Conservation (phyloP, 768 basidiomycete genomes). For the Sarcomyxa edulis region DNA sequence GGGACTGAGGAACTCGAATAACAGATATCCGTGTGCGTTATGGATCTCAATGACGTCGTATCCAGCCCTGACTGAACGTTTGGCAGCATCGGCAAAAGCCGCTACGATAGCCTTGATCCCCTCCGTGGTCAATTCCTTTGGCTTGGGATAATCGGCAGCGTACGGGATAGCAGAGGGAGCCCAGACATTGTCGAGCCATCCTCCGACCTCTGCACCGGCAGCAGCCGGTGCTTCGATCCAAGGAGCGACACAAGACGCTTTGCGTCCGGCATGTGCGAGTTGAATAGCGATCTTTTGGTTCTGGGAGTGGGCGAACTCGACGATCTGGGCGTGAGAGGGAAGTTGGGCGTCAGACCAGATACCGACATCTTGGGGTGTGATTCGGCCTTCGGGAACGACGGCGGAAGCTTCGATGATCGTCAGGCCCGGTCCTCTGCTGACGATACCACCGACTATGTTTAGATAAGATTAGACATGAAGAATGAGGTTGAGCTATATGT, state of each 20-base stretch:
- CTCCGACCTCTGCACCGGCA: constrained; percentile 34
- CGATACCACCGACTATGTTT: constrained; percentile 43
- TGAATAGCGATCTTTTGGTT: constrained; percentile 70
- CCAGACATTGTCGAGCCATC: constrained; percentile 50
- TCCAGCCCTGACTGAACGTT: constrained; percentile 52
- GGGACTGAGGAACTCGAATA: constrained; percentile 56
- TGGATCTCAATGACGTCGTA: constrained; percentile 62
- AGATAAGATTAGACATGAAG: constrained; percentile 2
- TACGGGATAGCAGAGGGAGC: constrained; percentile 50
- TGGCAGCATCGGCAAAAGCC: constrained; percentile 49
- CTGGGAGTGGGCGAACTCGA: constrained; percentile 70
- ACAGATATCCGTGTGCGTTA: constrained; percentile 57
- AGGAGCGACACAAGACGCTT: constrained; percentile 58
- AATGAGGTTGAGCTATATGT: constrained; percentile 14
- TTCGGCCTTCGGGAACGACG: constrained; percentile 56
- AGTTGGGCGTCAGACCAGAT: constrained; percentile 61
- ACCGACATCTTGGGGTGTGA: constrained; percentile 60
- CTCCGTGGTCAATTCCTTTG: constrained; percentile 50
- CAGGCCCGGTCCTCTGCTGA: constrained; percentile 49
- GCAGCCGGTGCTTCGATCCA: constrained; percentile 41
- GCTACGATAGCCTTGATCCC: constrained; percentile 53
- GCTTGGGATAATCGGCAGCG: constrained; percentile 37
- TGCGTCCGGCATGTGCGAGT: constrained; percentile 74
- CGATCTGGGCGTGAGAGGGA: constrained; percentile 39
- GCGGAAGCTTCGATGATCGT: constrained; percentile 65